A percentile compares a stretch with the other conserved stretches of the same genome.
phyloP scores from a whole-genome alignment of 2,329 filamentous ascomycete species.

The Didymella lethalis region DNA sequence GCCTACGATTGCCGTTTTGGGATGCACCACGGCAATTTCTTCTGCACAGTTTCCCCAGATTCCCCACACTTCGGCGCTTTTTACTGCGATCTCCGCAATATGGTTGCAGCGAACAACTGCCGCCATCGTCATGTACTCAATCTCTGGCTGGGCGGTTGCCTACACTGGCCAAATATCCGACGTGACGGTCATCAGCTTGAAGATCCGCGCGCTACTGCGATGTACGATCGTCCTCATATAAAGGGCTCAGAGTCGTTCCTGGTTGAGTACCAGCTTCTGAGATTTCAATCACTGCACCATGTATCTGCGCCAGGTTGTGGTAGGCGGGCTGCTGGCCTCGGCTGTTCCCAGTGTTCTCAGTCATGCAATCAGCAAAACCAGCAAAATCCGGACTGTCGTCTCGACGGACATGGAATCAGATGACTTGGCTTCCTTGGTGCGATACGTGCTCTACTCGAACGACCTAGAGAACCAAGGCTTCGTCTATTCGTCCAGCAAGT shows the following conservation, averaged over 20 bases:
- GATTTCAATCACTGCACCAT: not conserved
- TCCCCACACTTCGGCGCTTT: conserved; percentile 2
- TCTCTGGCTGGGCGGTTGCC: not conserved
- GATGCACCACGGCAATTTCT: not conserved
- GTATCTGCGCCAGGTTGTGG: not conserved
- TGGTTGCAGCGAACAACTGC: not conserved
- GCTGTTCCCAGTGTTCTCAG: not conserved
- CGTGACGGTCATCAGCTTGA: not conserved
- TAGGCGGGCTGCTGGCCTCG: not conserved
- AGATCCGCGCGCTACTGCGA: not conserved
- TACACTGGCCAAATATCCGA: not conserved
- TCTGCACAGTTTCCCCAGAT: not conserved
- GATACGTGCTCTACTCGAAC: not conserved
- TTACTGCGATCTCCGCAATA: not conserved
- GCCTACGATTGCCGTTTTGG: not conserved
- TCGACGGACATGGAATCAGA: not conserved
- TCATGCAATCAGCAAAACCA: not conserved
- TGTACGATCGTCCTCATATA: not conserved
- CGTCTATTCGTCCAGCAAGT: not conserved
- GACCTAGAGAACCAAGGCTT: not conserved
- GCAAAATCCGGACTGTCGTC: not conserved
- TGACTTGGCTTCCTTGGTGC: not conserved
- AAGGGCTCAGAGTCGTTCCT: not conserved
- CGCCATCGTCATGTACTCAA: not conserved
- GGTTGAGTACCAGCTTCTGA: not conserved